phyloP scores from a whole-genome alignment of 1,284 basidiomycete species.

The Boletus sp. region DNA sequence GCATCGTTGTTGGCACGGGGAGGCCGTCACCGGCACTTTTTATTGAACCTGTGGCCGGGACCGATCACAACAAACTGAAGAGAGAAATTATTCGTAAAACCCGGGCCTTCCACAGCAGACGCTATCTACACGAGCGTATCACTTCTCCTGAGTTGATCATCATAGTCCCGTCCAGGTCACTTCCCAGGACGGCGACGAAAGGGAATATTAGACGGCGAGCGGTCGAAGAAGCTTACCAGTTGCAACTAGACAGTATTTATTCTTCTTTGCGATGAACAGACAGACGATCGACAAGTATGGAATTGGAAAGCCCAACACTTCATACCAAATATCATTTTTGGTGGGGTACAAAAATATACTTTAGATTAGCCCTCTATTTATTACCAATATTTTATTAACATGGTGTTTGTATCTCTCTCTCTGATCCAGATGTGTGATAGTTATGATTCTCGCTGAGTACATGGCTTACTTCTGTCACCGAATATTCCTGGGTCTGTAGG shows the following conservation, averaged over 20 bases:
- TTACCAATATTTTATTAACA: too few species aligned
- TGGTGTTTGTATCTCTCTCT: too few species aligned
- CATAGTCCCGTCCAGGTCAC: slow-evolving; percentile 49
- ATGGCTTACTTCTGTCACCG: too few species aligned
- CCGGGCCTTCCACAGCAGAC: slow-evolving; percentile 55
- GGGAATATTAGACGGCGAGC: slow-evolving; percentile 65
- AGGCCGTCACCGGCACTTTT: slow-evolving; percentile 66
- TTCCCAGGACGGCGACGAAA: slow-evolving; percentile 65
- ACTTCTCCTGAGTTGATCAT: slow-evolving; percentile 50
- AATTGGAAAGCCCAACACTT: too few species aligned
- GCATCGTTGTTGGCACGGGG: slow-evolving; percentile 62
- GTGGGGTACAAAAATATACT: too few species aligned
- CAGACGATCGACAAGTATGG: background rate
- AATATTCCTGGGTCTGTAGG: too few species aligned
- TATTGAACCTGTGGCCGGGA: slow-evolving; percentile 51
- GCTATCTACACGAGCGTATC: slow-evolving; percentile 68
- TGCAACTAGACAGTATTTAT: slow-evolving; percentile 52
- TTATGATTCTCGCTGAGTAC: too few species aligned
- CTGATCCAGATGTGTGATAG: too few species aligned
- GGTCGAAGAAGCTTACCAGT: slow-evolving; percentile 54
- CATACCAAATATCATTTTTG: too few species aligned
- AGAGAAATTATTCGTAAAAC: slow-evolving; percentile 64
- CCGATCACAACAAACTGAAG: slow-evolving; percentile 51
- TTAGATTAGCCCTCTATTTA: too few species aligned
- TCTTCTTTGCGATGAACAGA: slow-evolving; percentile 24